Conservation (phyloP, 2,329 filamentous ascomycete genomes). For the Penicillium sp. region DNA sequence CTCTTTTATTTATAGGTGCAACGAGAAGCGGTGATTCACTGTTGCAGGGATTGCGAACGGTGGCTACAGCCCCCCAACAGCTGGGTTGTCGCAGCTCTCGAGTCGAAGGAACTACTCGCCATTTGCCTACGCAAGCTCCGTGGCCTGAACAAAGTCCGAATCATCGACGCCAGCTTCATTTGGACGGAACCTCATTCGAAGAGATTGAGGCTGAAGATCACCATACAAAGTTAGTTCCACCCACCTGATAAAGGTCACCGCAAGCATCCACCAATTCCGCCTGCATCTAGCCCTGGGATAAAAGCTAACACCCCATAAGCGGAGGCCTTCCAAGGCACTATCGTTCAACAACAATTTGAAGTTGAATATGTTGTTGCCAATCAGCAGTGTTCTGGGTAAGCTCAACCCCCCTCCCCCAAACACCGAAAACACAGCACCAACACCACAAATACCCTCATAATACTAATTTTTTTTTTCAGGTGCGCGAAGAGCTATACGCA, state of each 20-base stretch:
- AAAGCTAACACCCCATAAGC: conserved; percentile 62
- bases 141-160: conserved; percentile 82
- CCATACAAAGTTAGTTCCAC: conserved; percentile 50
- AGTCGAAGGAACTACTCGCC: conserved; percentile 89
- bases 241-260: too few species aligned
- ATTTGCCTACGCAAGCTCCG: conserved; percentile 85
- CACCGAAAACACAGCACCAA: too few species aligned
- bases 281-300: neutral
- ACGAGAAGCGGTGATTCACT: conserved; percentile 83
- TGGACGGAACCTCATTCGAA: conserved; percentile 98
- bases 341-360: conserved; percentile 91
- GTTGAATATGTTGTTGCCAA: conserved; percentile 86
- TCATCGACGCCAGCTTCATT: conserved; percentile 93
- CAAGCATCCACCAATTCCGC: neutral
- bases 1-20: conserved; percentile 51
- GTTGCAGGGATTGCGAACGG: conserved; percentile 90
- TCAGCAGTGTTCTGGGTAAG: conserved; percentile 77
- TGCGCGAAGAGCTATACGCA: neutral
- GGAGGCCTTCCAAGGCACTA: conserved; percentile 63
- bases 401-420: neutral
- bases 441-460: too few species aligned
- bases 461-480: too few species aligned
- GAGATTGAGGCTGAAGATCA: conserved; percentile 91
- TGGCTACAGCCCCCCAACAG: conserved; percentile 83
- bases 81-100: conserved; percentile 80